Percentiles rank a stretch among this genome's conserved stretches.
Evolutionary conservation across 495 filamentous ascomycete species (phyloP).

Genomic region (Sordaria brevicollis): DNA sequence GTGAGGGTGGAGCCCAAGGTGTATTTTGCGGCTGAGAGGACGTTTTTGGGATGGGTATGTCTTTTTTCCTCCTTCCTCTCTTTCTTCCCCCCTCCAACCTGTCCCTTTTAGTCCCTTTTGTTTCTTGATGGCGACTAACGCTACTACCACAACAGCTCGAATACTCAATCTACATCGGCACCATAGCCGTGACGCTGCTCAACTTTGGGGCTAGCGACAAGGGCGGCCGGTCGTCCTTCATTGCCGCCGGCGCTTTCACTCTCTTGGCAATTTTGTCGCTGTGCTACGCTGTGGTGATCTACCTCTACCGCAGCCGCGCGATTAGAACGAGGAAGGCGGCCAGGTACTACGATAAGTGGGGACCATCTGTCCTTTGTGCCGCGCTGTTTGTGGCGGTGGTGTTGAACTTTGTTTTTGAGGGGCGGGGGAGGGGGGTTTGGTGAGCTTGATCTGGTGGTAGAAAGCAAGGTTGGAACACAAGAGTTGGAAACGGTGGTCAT

Average conservation of each 20-base stretch:
- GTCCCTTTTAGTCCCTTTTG: not conserved
- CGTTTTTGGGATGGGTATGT: constrained; percentile 83
- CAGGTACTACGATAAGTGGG: constrained; percentile 81
- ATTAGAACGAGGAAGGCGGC: constrained; percentile 74
- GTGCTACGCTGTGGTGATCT: constrained; percentile 69
- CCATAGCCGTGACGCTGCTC: constrained; percentile 81
- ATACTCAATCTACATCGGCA: constrained; percentile 86
- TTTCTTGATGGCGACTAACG: constrained; percentile 11
- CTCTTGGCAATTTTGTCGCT: constrained; percentile 64
- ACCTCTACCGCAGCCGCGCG: constrained; percentile 75
- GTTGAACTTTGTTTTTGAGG: constrained; percentile 66
- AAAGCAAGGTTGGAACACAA: too few species aligned
- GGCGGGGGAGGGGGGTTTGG: constrained; percentile 28
- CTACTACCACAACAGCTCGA: constrained; percentile 52
- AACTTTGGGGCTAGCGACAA: constrained; percentile 56
- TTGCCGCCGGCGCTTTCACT: constrained; percentile 69
- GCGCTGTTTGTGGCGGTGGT: constrained; percentile 62
- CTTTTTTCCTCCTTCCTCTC: not conserved
- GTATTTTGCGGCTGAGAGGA: constrained; percentile 91
- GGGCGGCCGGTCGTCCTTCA: constrained; percentile 42
- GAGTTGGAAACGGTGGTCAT: too few species aligned
- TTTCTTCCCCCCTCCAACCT: not conserved
- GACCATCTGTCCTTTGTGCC: constrained; percentile 69
- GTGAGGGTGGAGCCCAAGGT: constrained; percentile 96
- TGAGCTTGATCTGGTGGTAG: too few species aligned